Evolutionary conservation across 2,329 filamentous ascomycete species (phyloP), one percentile per base, ranked within the genome.

Genomic region (Exophiala oligosperma): DNA sequence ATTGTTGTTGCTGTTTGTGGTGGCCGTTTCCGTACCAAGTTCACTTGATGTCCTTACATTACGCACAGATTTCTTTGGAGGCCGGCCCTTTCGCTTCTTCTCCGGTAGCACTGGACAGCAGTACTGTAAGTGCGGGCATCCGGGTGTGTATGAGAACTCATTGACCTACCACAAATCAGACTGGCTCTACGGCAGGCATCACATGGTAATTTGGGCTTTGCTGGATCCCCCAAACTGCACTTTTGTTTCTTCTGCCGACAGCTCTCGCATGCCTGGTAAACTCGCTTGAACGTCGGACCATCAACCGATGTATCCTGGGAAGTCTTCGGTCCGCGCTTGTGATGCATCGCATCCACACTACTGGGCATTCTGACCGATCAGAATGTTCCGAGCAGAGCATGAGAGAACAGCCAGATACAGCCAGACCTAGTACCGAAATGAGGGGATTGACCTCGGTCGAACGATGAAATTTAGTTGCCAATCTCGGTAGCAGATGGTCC

Each of bases 161-260:
- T 21, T 24, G 41, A 23, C 54, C 32, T 50, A 58, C 56, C 35
- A 54, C 56, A 58, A 23, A 26, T 12, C 40, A 54, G 35, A 32
- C 35, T 58, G 24, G 56, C 56, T 54, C 56, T 54, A n/a, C 56
- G 49, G 54, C 56, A 58, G 37, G 56, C 51, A 23, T 58, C 23
- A 40, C 56, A 58, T 23, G 56, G 56, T 12, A 11, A 32, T 37
- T 44, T 53, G 17, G 56, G 56, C 1, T 54, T 49, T 40, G 56
- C 56, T 41, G 56, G 56, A 44, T 58, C 56, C 38, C 54, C 54
- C 14, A 58, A 28, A 35, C 50, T 58, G 50, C 66, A 68, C 52
- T 68, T 67, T 50, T 66, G 60, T 53, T 68, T 68, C 57, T 65
- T 67, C 44, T 60, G 61, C 29, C 64, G 64, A 52, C 66, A 68